Percentiles rank a stretch among this genome's conserved stretches.
phyloP scores from a whole-genome alignment of 2,329 filamentous ascomycete species.

The Penicillium thymicola region DNA sequence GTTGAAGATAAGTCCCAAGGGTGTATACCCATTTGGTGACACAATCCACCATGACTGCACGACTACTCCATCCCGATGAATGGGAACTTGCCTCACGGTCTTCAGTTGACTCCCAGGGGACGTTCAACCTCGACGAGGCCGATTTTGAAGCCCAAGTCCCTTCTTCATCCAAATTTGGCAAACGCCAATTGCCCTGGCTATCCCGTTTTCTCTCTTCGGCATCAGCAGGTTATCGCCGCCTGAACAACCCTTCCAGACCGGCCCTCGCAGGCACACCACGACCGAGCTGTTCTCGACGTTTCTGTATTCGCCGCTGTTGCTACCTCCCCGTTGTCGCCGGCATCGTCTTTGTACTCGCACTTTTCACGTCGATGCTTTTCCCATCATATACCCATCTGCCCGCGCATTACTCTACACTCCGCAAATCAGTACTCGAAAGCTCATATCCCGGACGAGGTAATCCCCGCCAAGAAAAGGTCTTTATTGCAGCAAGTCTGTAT shows the following conservation, averaged over 20 bases:
- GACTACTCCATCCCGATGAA: slow-evolving; percentile 41
- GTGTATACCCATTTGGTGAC: slow-evolving; percentile 12
- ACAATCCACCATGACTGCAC: slow-evolving; percentile 33
- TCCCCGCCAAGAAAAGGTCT: slow-evolving; percentile 62
- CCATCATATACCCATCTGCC: slow-evolving; percentile 58
- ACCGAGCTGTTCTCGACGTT: slow-evolving; percentile 28
- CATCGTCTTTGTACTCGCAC: slow-evolving; percentile 32
- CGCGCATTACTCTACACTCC: slow-evolving; percentile 48
- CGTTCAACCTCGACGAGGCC: slow-evolving; percentile 42
- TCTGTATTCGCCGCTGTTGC: slow-evolving; percentile 30
- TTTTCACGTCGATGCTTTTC: slow-evolving; percentile 49
- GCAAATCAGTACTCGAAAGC: slow-evolving; percentile 30
- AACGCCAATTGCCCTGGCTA: slow-evolving; percentile 24
- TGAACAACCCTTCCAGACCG: slow-evolving; percentile 27
- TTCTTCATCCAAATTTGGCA: slow-evolving; percentile 25
- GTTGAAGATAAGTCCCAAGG: slow-evolving; percentile 10
- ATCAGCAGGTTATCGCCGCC: slow-evolving; percentile 30
- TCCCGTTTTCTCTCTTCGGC: slow-evolving; percentile 29
- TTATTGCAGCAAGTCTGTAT: slow-evolving; percentile 69
- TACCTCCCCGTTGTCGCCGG: slow-evolving; percentile 27
- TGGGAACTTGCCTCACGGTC: slow-evolving; percentile 42
- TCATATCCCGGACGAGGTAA: slow-evolving; percentile 48
- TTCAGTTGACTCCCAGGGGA: slow-evolving; percentile 39
- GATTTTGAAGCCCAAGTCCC: slow-evolving; percentile 42
- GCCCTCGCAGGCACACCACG: slow-evolving; percentile 22